Percentiles rank a stretch among this genome's conserved stretches.
phyloP scores from a whole-genome alignment of 169 alveolate genomes.

The Cystoisospora suis region DNA sequence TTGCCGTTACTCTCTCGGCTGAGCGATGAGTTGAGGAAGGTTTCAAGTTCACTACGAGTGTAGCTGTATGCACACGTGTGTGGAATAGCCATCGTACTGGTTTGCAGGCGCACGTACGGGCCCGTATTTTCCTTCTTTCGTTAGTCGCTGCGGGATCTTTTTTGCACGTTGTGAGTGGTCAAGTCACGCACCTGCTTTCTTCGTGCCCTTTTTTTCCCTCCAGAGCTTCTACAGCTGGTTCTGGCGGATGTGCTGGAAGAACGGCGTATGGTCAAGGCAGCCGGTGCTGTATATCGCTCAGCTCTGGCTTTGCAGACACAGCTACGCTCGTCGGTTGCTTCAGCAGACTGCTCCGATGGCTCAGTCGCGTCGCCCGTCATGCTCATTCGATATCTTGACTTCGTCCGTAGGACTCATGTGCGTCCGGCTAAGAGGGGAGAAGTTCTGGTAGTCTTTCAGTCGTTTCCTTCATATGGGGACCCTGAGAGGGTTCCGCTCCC shows the following conservation, averaged over 20 bases:
- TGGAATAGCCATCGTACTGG: neutral
- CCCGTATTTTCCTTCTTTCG: neutral
- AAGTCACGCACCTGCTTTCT: neutral
- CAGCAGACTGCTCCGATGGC: neutral
- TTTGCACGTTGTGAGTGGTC: neutral
- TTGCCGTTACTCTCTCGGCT: too few relatives aligned
- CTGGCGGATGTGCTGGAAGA: slow-evolving; percentile 34
- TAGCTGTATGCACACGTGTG: neutral
- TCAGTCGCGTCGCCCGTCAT: neutral
- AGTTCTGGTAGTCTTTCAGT: too few relatives aligned
- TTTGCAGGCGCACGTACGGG: neutral
- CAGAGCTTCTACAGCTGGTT: slow-evolving; percentile 34
- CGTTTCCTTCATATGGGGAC: too few relatives aligned
- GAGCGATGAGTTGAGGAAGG: neutral
- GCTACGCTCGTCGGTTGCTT: neutral
- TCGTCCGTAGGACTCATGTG: slow-evolving; percentile 24
- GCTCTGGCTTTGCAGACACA: slow-evolving; percentile 40
- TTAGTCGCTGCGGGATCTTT: neutral
- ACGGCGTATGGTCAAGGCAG: slow-evolving; percentile 23
- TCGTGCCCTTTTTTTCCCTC: neutral
- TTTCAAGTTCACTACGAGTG: neutral
- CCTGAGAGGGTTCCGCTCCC: too few relatives aligned
- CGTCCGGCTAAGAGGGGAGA: too few relatives aligned
- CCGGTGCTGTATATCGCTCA: slow-evolving; percentile 29
- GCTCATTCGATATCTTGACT: slow-evolving; percentile 31